Evolutionary conservation across 179 eudicot species (phyloP), one percentile per base, ranked within the genome.

Genomic region (Gypsophila paniculata): DNA sequence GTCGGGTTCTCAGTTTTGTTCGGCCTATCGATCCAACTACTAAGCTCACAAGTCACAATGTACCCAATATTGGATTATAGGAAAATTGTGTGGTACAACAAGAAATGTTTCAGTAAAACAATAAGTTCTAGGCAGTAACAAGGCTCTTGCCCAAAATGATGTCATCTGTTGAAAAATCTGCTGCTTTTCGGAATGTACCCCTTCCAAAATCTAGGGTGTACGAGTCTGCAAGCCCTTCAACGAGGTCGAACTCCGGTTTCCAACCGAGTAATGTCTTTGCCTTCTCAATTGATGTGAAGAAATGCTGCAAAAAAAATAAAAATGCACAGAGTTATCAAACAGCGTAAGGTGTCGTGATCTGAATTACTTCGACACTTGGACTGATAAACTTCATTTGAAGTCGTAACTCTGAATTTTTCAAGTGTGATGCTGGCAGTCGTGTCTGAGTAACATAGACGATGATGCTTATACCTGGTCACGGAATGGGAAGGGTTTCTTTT

Each of bases 401-500:
- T n/a, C n/a, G n/a, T n/a, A n/a, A n/a, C n/a, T 29, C 34, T 29
- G 44, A 2, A 39, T 8, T 39, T 39, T 39, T 39, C 44, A 39
- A 39, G 5, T 39, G 44, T 39, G 8, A 39, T 8, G 10, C 8
- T 39, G 2, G 8, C 17, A 46, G 52, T 10, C 52, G 52, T 46
- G 52, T 10, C 52, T 12, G 52, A 46, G 58, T 18, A 53, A 19
- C 58, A 53, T 25, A 34, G 21, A 62, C 8, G 3, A 75, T 44
- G 60, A 59, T 7, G 54, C 36, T 51, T 19, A 0, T 86, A 93
- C 98, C 98, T 93, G 97, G 86, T 93, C 98, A 23, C 98, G 92
- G 88, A 94, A 94, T 21, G 99, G 99, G 72, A 94, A 91, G 4
- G 99, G 72, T 76, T 94, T 94, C 92, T 89, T 91, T 77, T 94